phyloP scores from a whole-genome alignment of 2,329 filamentous ascomycete genomes.

The Colletotrichum lindemuthianum region DNA sequence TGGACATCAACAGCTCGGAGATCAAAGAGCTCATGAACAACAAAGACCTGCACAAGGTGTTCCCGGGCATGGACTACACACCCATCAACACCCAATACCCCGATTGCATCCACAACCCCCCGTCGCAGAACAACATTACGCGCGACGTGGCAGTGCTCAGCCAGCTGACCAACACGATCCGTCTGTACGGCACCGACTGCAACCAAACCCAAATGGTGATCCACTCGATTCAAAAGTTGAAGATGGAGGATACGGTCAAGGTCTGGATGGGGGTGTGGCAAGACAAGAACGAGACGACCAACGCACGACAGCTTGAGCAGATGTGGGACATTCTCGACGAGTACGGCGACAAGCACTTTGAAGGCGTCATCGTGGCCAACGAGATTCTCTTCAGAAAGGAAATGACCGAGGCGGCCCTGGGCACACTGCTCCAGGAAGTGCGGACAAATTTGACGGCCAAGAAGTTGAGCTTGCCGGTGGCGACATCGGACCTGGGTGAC shows the following conservation, averaged over 20 bases:
- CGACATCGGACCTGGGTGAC: constrained; percentile 88
- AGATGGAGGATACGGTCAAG: constrained; percentile 78
- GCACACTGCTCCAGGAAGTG: constrained; percentile 72
- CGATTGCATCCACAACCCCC: constrained; percentile 78
- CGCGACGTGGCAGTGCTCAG: constrained; percentile 90
- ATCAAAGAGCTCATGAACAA: constrained; percentile 88
- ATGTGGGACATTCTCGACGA: constrained; percentile 85
- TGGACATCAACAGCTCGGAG: constrained; percentile 78
- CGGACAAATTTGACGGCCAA: constrained; percentile 76
- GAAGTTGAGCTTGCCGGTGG: constrained; percentile 76
- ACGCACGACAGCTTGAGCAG: constrained; percentile 80
- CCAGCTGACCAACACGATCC: constrained; percentile 87
- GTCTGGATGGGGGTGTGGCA: constrained; percentile 97
- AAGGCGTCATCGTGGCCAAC: constrained; percentile 84
- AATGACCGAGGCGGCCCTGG: constrained; percentile 72
- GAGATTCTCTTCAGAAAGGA: constrained; percentile 82
- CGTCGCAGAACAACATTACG: constrained; percentile 94
- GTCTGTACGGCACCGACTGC: constrained; percentile 95
- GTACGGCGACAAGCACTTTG: constrained; percentile 76
- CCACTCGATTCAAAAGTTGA: constrained; percentile 79
- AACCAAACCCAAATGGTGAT: constrained; percentile 97
- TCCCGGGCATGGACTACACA: constrained; percentile 95
- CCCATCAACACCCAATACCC: constrained; percentile 92
- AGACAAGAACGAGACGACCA: constrained; percentile 84
- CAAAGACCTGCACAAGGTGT: constrained; percentile 85